Conservation (phyloP, 2,329 filamentous ascomycete genomes). For the Dryadomyces quercivorus region DNA sequence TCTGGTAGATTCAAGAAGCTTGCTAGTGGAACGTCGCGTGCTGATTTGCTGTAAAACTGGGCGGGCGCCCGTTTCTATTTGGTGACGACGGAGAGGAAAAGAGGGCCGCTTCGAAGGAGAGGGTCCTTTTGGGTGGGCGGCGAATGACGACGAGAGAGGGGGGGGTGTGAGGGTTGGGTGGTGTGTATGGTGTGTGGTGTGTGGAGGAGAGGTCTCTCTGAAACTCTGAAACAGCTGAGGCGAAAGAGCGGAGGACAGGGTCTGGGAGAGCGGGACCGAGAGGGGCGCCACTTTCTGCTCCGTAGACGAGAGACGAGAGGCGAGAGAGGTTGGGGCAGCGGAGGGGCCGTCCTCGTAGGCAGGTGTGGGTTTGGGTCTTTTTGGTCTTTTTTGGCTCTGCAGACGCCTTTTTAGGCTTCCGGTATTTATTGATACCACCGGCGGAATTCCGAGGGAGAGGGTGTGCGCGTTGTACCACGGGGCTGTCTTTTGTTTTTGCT, state of each 20-base stretch:
- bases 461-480: not conserved
- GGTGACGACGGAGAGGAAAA: constrained; percentile 3
- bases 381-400: not conserved
- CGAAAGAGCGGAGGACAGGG: no score
- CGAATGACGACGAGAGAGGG: not conserved
- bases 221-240: not conserved
- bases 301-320: not conserved
- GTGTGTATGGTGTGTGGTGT: not conserved
- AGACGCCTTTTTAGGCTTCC: not conserved
- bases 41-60: constrained; percentile 33
- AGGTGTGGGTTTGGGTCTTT: not conserved
- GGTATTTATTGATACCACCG: not conserved
- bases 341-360: not conserved
- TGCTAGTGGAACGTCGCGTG: constrained; percentile 27
- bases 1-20: constrained; percentile 15
- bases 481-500: not conserved
- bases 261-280: no score
- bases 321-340: not conserved
- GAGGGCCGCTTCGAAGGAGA: not conserved
- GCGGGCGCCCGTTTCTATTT: constrained; percentile 2
- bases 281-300: no score
- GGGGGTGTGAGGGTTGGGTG: not conserved
- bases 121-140: not conserved
- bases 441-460: not conserved
- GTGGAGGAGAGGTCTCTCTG: not conserved